A percentile compares a stretch with the other conserved stretches of the same genome.
Evolutionary conservation across 176 grass and related monocot genomes (phyloP).

Genomic region (Secale cereale): DNA sequence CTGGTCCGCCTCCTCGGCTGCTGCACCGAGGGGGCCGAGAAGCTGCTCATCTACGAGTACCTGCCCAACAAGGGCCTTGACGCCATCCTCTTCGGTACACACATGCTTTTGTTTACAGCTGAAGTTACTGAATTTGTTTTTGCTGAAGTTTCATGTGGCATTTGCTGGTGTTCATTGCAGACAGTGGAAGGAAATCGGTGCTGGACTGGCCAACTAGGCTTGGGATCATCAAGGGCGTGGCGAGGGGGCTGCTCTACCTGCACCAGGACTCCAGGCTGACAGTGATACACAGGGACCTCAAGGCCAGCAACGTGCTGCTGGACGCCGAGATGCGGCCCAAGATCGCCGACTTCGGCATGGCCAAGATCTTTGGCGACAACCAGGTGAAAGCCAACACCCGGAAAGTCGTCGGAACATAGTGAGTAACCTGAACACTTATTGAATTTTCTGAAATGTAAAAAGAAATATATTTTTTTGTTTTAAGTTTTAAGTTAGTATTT

Average conservation of each 20-base stretch:
- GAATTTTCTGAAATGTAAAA: neutral
- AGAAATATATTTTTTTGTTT: neutral
- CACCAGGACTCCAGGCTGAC: constrained; percentile 62
- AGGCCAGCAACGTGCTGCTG: constrained; percentile 54
- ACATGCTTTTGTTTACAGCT: no score
- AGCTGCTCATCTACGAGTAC: constrained; percentile 52
- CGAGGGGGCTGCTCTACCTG: constrained; percentile 62
- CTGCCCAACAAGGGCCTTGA: constrained; percentile 39
- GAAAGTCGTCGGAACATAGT: constrained; percentile 67
- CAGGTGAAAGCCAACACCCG: constrained; percentile 54
- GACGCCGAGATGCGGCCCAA: constrained; percentile 56
- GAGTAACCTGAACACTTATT: neutral
- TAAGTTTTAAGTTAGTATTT: neutral
- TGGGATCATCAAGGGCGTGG: constrained; percentile 48
- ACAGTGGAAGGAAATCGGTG: constrained; percentile 14
- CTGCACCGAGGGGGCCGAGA: constrained; percentile 44
- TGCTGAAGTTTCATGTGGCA: no score
- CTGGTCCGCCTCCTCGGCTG: constrained; percentile 43
- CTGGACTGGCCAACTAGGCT: constrained; percentile 43
- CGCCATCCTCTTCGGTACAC: constrained; percentile 38
- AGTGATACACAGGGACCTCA: constrained; percentile 67
- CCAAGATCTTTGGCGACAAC: constrained; percentile 63
- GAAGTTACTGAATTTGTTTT: no score
- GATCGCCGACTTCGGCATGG: constrained; percentile 71
- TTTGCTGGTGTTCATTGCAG: constrained; percentile 31